Percentiles rank a stretch among this genome's conserved stretches.
Evolutionary conservation across 345 rosid genomes (phyloP).

Genomic region (Eucalyptus coolabah): DNA sequence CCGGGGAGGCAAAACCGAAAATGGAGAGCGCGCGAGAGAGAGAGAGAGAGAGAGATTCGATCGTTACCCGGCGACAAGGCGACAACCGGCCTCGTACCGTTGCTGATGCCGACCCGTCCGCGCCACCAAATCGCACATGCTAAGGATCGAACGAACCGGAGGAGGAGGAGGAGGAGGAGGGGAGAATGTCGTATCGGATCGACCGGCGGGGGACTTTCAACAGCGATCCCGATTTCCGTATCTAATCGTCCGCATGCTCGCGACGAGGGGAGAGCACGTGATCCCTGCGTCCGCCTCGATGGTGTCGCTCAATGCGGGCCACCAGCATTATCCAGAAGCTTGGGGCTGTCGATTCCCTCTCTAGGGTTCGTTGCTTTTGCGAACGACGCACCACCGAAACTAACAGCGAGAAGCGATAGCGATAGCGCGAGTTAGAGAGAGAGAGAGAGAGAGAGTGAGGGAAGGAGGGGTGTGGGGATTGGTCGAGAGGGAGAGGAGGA

Average conservation of each 20-base stretch:
- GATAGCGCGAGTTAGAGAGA: neutral
- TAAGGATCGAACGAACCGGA: neutral
- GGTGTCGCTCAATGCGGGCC: neutral
- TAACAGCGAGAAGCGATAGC: neutral
- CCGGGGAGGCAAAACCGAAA: neutral
- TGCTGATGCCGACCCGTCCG: constrained; percentile 99
- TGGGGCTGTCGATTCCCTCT: neutral
- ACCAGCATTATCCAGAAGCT: neutral
- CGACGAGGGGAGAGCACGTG: neutral
- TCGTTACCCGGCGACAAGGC: constrained; percentile 95
- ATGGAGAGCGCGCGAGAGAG: neutral
- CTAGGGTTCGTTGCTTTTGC: neutral
- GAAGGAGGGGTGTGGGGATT: neutral
- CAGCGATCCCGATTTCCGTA: neutral
- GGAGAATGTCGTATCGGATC: neutral
- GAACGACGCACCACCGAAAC: neutral
- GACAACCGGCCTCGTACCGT: constrained; percentile 79
- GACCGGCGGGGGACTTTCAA: neutral
- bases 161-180: neutral
- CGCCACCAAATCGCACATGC: constrained; percentile 92
- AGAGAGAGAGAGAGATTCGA: neutral
- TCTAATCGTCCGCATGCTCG: neutral
- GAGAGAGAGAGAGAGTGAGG: neutral
- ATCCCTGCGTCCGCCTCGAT: neutral
- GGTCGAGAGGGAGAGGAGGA: neutral